Evolutionary conservation across 768 basidiomycete species (phyloP).

Genomic region (Hericium rajendrae): DNA sequence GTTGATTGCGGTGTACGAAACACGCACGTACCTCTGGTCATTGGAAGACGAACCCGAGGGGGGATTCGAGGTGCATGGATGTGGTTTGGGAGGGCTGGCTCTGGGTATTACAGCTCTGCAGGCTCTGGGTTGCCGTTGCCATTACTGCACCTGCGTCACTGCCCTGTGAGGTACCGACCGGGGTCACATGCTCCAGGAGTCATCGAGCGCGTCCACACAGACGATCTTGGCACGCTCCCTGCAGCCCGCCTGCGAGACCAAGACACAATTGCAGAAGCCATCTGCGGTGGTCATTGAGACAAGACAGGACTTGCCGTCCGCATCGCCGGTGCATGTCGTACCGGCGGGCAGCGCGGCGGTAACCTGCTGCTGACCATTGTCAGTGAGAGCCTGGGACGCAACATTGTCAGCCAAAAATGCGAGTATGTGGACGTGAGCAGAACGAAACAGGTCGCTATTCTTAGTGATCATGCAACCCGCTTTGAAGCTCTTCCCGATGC

Average conservation of each 20-base stretch:
- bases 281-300: constrained; percentile 38
- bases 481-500: constrained; percentile 20
- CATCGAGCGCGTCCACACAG: no score
- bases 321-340: constrained; percentile 41
- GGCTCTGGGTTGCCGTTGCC: no score
- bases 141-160: no score
- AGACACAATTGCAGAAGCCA: constrained; percentile 46
- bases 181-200: no score
- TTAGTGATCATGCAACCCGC: constrained; percentile 33
- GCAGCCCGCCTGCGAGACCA: constrained; percentile 31
- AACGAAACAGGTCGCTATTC: constrained; percentile 37
- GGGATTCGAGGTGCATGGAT: no score
- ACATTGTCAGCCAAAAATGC: neutral
- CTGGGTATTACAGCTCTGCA: no score
- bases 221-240: no score
- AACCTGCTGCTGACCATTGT: constrained; percentile 31
- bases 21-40: no score
- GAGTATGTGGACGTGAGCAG: neutral
- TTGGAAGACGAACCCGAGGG: no score
- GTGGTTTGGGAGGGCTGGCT: no score
- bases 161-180: no score
- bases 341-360: constrained; percentile 36
- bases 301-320: constrained; percentile 34
- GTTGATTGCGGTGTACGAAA: no score
- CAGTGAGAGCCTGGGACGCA: constrained; percentile 27